phyloP scores from a whole-genome alignment of 2,329 filamentous ascomycete genomes.

The Rhexocercosporidium sp. region DNA sequence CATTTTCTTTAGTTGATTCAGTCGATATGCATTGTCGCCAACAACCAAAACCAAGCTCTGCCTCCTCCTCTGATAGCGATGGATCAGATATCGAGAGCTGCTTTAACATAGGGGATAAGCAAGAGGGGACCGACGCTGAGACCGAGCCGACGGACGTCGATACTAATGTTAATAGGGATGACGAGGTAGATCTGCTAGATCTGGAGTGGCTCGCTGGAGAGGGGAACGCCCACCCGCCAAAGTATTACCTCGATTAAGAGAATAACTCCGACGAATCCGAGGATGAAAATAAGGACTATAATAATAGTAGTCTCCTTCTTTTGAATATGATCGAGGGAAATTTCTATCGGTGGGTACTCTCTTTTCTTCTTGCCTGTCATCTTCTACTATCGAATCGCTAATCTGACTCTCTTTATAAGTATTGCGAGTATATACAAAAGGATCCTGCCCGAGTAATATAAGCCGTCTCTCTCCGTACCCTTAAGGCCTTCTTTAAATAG shows the following conservation, averaged over 20 bases:
- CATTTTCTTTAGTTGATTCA: constrained; percentile 8
- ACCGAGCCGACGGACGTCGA: constrained; percentile 41
- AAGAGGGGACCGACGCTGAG: constrained; percentile 26
- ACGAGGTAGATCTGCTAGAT: constrained; percentile 26
- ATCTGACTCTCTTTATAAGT: constrained; percentile 26
- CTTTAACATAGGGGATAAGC: constrained; percentile 29
- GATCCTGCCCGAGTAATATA: constrained; percentile 21
- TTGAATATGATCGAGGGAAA: constrained; percentile 29
- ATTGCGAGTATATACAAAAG: constrained; percentile 29
- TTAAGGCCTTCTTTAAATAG: constrained; percentile 26
- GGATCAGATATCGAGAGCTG: constrained; percentile 32
- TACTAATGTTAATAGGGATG: constrained; percentile 24
- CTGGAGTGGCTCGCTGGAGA: constrained; percentile 28
- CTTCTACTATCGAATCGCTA: constrained; percentile 20
- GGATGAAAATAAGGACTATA: constrained; percentile 32
- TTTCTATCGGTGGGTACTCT: constrained; percentile 24
- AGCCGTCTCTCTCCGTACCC: constrained; percentile 19
- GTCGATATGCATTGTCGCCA: constrained; percentile 22
- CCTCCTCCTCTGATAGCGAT: constrained; percentile 29
- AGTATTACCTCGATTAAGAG: constrained; percentile 31
- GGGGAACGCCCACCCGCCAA: constrained; percentile 26
- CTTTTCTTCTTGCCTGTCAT: constrained; percentile 23
- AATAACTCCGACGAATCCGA: constrained; percentile 28
- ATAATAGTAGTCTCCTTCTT: constrained; percentile 26
- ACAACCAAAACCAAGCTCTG: constrained; percentile 26